Evolutionary conservation across 345 rosid species (phyloP), one percentile per base, ranked within the genome.

Genomic region (Euphorbia pulcherrima): DNA sequence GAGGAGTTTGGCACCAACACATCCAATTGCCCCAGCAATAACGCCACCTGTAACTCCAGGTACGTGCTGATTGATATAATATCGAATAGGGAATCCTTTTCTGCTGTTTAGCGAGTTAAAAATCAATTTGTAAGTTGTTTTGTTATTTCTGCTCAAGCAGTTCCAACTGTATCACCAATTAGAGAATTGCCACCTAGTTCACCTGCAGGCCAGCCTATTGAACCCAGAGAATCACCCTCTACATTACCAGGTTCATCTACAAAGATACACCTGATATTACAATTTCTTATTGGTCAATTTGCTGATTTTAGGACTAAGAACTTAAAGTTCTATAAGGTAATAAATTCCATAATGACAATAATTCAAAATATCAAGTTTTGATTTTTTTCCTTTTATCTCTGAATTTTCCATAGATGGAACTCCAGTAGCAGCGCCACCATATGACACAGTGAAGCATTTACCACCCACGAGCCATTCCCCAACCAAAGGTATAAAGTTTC

Each of bases 361-460:
- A 50, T 29, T 10, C 18, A 23, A 4, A 18, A 58, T 13, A 50
- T 18, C 23, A 26, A 29, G 21, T 26, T 21, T 6, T 30, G 46
- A 40, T 33, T 1, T 75, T 56, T 44, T 33, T 67, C n/a, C n/a
- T 60, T 53, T 0, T 8, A 10, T 54, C 53, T 41, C 39, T 23
- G 17, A 55, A 23, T 28, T 71, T 27, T 54, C 27, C 8, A 54
- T 48, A 18, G 74, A 46, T 60, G 75, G 74, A 70, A 77, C 64
- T 71, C 98, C 98, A 2, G 77, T 71, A 79, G 78, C 86, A 50
- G 77, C 87, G 69, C 94, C 96, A 3, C 69, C 81, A 21, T 63
- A 74, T 70, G 72, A 72, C 67, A 76, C 68, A 64, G 65, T 80
- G 52, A 78, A 73, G 75, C 81, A 82, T 39, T 79, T 72, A 24